Evolutionary conservation across 495 filamentous ascomycete species (phyloP).

Genomic region (Trichoderma reesei): DNA sequence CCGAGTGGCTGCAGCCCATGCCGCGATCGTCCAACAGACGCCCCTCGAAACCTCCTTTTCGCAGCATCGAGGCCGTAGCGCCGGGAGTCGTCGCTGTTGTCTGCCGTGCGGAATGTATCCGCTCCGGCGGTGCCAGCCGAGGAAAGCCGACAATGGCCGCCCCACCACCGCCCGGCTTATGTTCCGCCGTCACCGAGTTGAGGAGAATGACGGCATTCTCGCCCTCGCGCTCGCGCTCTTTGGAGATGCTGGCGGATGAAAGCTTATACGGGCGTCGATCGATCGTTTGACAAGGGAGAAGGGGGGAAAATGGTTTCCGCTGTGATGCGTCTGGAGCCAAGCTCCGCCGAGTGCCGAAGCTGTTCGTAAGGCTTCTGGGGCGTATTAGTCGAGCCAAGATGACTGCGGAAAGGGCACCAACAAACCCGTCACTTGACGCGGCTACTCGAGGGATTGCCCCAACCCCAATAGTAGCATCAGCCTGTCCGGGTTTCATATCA

Average conservation of each 20-base stretch:
- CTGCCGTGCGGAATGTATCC: conserved; percentile 8
- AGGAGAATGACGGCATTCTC: neutral
- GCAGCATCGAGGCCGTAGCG: neutral
- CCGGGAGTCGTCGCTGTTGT: neutral
- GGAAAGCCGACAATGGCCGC: conserved; percentile 10
- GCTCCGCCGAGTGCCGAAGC: neutral
- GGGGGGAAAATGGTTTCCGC: neutral
- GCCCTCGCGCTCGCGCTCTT: neutral
- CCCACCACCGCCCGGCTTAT: neutral
- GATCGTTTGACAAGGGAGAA: neutral
- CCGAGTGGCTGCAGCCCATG: neutral
- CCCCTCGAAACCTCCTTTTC: neutral
- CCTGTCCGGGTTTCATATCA: neutral
- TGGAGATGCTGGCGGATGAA: neutral
- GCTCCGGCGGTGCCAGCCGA: conserved; percentile 7
- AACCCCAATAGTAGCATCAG: neutral
- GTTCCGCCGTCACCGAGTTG: neutral
- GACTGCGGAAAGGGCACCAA: neutral
- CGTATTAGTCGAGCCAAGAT: neutral
- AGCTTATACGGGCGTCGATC: neutral
- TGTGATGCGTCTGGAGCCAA: neutral
- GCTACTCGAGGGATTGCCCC: neutral
- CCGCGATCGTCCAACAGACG: neutral
- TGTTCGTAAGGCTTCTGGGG: neutral
- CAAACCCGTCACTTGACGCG: neutral